Evolutionary conservation across 148 eudicot genomes (phyloP).

Genomic region (Spergularia marina): DNA sequence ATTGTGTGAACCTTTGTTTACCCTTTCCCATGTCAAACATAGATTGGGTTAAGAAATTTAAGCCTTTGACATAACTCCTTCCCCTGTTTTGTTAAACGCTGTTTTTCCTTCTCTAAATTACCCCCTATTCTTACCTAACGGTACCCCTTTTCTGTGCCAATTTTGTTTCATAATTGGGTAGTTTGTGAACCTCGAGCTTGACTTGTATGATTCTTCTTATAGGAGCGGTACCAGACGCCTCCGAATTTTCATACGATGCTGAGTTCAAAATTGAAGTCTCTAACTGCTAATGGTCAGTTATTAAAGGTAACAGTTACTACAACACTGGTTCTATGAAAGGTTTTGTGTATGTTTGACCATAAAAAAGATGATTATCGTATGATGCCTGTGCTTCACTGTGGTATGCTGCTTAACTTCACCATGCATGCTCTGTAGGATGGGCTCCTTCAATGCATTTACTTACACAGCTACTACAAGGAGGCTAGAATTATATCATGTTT

Average conservation of each 20-base stretch:
- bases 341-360: neutral
- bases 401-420: neutral
- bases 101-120: neutral
- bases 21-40: too few relatives aligned
- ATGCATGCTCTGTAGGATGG: neutral
- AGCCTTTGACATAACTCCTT: too few relatives aligned
- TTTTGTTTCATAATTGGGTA: too few relatives aligned
- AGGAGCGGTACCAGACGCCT: constrained; percentile 76
- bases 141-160: neutral
- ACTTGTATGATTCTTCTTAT: constrained; percentile 23
- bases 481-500: neutral
- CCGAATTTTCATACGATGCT: constrained; percentile 55
- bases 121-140: neutral
- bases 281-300: constrained; percentile 57
- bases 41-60: too few relatives aligned
- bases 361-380: neutral
- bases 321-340: neutral
- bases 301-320: constrained; percentile 51
- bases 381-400: neutral
- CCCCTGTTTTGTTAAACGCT: neutral
- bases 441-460: neutral
- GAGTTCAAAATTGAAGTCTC: constrained; percentile 53
- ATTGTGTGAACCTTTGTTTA: too few relatives aligned
- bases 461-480: neutral
- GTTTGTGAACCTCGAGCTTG: neutral